phyloP scores from a whole-genome alignment of 1,139 yeast genomes.

The Pichia sp. region DNA sequence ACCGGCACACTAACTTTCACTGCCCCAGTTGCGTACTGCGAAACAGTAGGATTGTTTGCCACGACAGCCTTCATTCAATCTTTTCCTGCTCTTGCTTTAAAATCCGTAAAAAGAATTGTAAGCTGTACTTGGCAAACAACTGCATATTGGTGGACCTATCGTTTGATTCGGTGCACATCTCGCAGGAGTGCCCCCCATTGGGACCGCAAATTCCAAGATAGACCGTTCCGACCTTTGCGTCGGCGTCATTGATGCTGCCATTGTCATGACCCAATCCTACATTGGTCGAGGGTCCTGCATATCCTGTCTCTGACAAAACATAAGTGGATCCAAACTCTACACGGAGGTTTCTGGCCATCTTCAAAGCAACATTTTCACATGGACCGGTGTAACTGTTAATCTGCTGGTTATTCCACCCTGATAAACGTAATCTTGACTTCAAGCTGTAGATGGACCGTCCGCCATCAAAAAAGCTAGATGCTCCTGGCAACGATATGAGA shows the following conservation, averaged over 20 bases:
- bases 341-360: conserved; percentile 72
- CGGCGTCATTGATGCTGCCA: conserved; percentile 30
- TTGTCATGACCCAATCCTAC: conserved; percentile 28
- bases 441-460: conserved; percentile 77
- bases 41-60: too few species aligned
- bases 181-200: conserved; percentile 47
- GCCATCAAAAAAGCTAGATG: conserved; percentile 77
- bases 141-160: conserved; percentile 70
- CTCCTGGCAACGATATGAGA: conserved; percentile 78
- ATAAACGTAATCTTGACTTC: conserved; percentile 64
- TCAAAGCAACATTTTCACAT: conserved; percentile 66
- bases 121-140: conserved; percentile 63
- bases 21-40: too few species aligned
- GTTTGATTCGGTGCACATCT: conserved; percentile 41
- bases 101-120: conserved; percentile 52
- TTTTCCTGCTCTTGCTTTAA: conserved; percentile 24
- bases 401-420: conserved; percentile 76
- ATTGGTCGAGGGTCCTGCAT: conserved; percentile 70
- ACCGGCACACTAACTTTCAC: too few species aligned
- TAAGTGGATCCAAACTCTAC: conserved; percentile 80
- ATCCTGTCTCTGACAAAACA: conserved; percentile 80
- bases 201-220: conserved; percentile 73
- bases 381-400: conserved; percentile 76
- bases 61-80: not conserved
- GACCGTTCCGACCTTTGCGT: conserved; percentile 53